These are phyloP conservation scores for Cadophora sp. DNA, from an alignment of 2,329 filamentous ascomycete species.

Conservation along the genomic window DNA sequence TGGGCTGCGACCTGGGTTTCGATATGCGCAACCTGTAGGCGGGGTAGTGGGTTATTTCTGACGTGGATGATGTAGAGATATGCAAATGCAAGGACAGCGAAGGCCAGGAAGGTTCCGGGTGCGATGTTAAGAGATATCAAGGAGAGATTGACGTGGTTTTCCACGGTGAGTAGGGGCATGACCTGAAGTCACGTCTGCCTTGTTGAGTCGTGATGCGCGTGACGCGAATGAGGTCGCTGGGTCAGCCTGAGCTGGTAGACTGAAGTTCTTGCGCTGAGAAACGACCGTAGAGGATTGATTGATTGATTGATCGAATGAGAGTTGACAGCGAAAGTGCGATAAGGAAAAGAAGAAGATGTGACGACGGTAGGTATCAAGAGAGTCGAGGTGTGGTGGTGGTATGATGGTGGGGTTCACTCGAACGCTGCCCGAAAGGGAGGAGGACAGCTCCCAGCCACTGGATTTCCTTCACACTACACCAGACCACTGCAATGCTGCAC, in stretches of 20 bases:
- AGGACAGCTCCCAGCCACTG: constrained; percentile 27
- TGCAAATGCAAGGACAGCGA: constrained; percentile 38
- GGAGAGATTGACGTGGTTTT: constrained; percentile 43
- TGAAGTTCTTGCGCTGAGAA: constrained; percentile 17
- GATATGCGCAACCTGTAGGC: constrained; percentile 11
- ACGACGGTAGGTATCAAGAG: background rate
- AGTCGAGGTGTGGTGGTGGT: constrained; percentile 12
- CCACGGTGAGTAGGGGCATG: constrained; percentile 43
- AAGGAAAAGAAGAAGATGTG: constrained; percentile 5
- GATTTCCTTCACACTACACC: constrained; percentile 6
- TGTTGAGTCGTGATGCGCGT: constrained; percentile 11
- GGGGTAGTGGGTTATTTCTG: constrained; percentile 35
- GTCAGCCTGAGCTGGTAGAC: constrained; percentile 15
- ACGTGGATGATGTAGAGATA: constrained; percentile 43
- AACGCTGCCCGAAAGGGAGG: constrained; percentile 4
- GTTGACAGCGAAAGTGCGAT: constrained; percentile 5
- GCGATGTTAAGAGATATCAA: constrained; percentile 43
- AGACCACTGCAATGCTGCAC: constrained; percentile 11
- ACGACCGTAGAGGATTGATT: constrained; percentile 11
- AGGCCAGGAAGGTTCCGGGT: constrained; percentile 39
- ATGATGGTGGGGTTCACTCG: constrained; percentile 16
- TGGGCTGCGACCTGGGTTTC: constrained; percentile 10
- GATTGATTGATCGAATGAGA: constrained; percentile 7
- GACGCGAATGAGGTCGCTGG: constrained; percentile 22
- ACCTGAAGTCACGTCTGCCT: constrained; percentile 32